Percentiles rank a stretch among this genome's conserved stretches.
Evolutionary conservation across 225 moss, liverwort and hornwort species (phyloP).

Genomic region (Thuidium tamariscinum): DNA sequence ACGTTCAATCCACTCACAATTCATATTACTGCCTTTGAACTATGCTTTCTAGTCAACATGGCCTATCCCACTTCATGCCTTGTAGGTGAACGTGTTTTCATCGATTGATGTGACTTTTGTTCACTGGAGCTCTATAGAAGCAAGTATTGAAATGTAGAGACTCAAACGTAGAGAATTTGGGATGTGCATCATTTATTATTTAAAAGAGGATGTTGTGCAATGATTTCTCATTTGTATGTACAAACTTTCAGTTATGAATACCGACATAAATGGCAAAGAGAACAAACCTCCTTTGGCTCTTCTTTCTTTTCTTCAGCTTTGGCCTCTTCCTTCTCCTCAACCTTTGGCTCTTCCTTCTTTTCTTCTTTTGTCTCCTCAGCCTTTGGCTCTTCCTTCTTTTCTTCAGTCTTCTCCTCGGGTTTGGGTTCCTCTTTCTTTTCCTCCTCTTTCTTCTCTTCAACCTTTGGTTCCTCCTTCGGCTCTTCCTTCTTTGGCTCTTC

Average conservation of each 20-base stretch:
- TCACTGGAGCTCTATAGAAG: background rate
- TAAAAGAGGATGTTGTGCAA: background rate
- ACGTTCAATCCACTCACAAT: background rate
- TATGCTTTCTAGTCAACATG: background rate
- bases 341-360: conserved; percentile 14
- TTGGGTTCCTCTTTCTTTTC: conserved; percentile 18
- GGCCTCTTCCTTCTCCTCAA: conserved; percentile 30
- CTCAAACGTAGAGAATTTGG: background rate
- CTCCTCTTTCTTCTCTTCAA: conserved; percentile 20
- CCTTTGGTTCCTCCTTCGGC: conserved; percentile 10
- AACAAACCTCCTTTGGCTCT: conserved; percentile 27
- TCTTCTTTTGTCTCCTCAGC: conserved; percentile 16
- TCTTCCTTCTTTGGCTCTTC: conserved; percentile 14
- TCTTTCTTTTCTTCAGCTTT: conserved; percentile 32
- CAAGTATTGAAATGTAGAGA: background rate
- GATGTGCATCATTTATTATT: background rate
- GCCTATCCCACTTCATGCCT: background rate
- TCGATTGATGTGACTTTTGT: background rate
- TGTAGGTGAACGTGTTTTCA: background rate
- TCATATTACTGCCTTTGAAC: background rate
- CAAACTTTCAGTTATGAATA: background rate
- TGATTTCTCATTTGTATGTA: background rate
- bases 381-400: conserved; percentile 18
- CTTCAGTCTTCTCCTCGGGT: background rate
- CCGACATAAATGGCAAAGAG: background rate